Evolutionary conservation across 169 alveolate species (phyloP).

Genomic region (Plasmodium falciparum): DNA sequence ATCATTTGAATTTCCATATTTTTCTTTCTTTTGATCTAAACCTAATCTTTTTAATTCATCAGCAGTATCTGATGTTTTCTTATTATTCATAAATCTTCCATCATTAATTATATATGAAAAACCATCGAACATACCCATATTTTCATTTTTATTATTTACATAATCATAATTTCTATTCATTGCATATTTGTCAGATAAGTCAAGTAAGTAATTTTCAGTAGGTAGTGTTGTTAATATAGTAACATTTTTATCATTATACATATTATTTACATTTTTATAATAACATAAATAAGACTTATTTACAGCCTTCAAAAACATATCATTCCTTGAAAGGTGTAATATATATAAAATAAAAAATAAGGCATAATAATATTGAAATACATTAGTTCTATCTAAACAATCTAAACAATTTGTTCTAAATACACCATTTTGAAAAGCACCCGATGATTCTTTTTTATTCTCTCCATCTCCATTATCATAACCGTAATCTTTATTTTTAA

Average conservation of each 20-base stretch:
- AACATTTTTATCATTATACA: conserved; percentile 30
- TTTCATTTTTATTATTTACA: conserved; percentile 16
- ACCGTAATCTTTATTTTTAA: background rate
- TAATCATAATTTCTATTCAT: conserved; percentile 21
- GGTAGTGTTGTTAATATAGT: conserved; percentile 45
- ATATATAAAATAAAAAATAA: conserved; percentile 47
- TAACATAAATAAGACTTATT: conserved; percentile 42
- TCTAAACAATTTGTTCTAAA: conserved; percentile 98
- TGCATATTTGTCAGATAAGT: conserved; percentile 21
- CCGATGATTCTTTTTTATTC: background rate
- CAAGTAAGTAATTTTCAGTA: conserved; percentile 52
- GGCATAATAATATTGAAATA: conserved; percentile 90
- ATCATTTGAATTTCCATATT: conserved; percentile 12
- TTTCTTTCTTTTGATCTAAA: conserved; percentile 20
- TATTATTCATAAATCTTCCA: background rate
- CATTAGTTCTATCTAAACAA: conserved; percentile 98
- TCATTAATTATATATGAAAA: conserved; percentile 18
- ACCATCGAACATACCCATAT: conserved; percentile 3
- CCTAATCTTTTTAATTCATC: conserved; percentile 14
- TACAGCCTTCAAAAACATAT: conserved; percentile 41
- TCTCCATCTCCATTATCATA: background rate
- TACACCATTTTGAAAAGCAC: conserved; percentile 91
- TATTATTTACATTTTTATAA: conserved; percentile 50
- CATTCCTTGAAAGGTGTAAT: conserved; percentile 57
- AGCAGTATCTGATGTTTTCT: background rate